Percentiles rank a stretch among this genome's conserved stretches.
These are phyloP conservation scores for Thermothelomyces thermophilus DNA, from an alignment of 2,329 filamentous ascomycete species.

Conservation along the genomic window DNA sequence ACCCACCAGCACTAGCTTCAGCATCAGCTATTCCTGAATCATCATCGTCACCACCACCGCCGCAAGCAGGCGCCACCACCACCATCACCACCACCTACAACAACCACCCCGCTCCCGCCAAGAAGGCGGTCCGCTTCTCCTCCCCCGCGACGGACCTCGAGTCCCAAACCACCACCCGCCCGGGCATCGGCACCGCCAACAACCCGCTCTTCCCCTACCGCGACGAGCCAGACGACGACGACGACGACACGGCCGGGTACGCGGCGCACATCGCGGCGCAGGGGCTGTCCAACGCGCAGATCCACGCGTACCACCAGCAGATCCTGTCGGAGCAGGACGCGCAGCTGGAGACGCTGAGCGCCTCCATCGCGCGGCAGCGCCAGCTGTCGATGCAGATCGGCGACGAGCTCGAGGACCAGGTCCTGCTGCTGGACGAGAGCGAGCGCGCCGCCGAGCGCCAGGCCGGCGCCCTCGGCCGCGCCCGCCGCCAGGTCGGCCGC, in stretches of 20 bases:
- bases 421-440: slow-evolving; percentile 81
- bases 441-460: slow-evolving; percentile 80
- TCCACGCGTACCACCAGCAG: slow-evolving; percentile 75
- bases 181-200: background rate
- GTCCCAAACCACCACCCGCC: slow-evolving; percentile 28
- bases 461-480: slow-evolving; percentile 66
- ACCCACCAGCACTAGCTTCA: slow-evolving; percentile 30
- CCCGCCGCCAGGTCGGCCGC: slow-evolving; percentile 62
- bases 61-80: background rate
- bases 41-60: slow-evolving; percentile 19
- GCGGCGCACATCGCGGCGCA: slow-evolving; percentile 46
- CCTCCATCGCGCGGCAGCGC: slow-evolving; percentile 79
- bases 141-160: slow-evolving; percentile 47
- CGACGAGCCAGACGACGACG: slow-evolving; percentile 50
- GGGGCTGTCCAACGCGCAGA: slow-evolving; percentile 69
- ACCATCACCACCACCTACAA: background rate
- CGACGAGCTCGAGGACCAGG: slow-evolving; percentile 88
- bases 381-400: slow-evolving; percentile 95
- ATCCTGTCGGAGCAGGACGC: slow-evolving; percentile 87
- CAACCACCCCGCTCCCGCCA: slow-evolving; percentile 10
- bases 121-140: slow-evolving; percentile 77
- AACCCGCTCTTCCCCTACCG: slow-evolving; percentile 54
- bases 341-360: slow-evolving; percentile 82
- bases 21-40: too few relatives aligned
- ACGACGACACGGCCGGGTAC: slow-evolving; percentile 48